Base-by-base conservation (phyloP, 225 moss, liverwort and hornwort species). In the Neckera pumila region DNA sequence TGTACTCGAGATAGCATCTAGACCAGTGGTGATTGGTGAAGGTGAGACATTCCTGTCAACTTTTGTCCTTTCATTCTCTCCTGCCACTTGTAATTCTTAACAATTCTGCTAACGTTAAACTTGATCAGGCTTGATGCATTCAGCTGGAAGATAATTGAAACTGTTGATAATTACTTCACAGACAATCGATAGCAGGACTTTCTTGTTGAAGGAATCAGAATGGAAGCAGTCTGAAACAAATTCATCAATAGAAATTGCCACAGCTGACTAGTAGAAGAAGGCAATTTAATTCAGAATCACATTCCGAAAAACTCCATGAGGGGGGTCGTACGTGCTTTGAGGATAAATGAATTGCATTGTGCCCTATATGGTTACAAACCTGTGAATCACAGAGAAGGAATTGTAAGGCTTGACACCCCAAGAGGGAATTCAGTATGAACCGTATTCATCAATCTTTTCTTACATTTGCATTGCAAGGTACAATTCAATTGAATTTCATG, bases 21-120 rank as follows among this genome's bases (percentile, higher is more conserved):
- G 85, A 54, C 89, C 80, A 78, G 87, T 91, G 83, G 63, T 45
- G 86, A 66, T 36, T 69, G 69, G 47, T 42, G 80, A 81, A 42
- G 77, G 56, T 63, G 89, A 15, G 51, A 85, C 47, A 72, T 85
- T 89, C 76, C 89, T 80, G 80, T 49, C 79, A 87, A 20, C 59
- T 61, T 79, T 43, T 80, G 90, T 90, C 72, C 87, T 87, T 78
- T 65, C 65, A 85, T 86, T 90, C 90, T 79, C 82, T 63, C 56
- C 87, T 76, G 65, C 38, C 79, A 31, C 34, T 81, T 25, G 53
- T 16, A 42, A 34, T 2, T 87, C 40, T 47, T 36, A 73, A 74
- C 40, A 19, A 69, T 74, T 89, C 57, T 85, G n/a, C n/a, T n/a
- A n/a, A n/a, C n/a, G 78, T 72, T 83, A 12, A 74, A 22, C 65